phyloP scores from a whole-genome alignment of 2,329 filamentous ascomycete species.

The Penicillium digitatum region DNA sequence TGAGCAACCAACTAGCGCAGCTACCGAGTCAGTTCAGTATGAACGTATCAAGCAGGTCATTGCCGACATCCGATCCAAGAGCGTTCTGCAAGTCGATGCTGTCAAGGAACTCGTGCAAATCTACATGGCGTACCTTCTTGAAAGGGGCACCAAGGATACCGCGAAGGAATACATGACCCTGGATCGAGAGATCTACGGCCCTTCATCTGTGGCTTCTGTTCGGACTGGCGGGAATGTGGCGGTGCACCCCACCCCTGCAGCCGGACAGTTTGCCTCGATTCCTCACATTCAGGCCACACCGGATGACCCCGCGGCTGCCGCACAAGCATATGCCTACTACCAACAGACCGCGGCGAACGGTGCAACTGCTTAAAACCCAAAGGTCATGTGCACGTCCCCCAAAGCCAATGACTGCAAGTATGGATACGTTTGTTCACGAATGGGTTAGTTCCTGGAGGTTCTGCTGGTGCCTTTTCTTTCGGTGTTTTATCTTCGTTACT shows the following conservation, averaged over 20 bases:
- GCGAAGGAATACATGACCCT: slow-evolving; percentile 82
- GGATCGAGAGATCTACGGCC: slow-evolving; percentile 81
- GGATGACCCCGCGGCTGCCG: slow-evolving; percentile 18
- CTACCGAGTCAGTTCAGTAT: slow-evolving; percentile 62
- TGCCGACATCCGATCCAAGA: slow-evolving; percentile 68
- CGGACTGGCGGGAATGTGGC: slow-evolving; percentile 27
- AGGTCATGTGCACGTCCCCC: neutral
- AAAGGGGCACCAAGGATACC: slow-evolving; percentile 73
- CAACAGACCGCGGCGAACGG: slow-evolving; percentile 32
- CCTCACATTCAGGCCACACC: slow-evolving; percentile 5
- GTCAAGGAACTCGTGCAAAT: slow-evolving; percentile 71
- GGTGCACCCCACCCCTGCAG: slow-evolving; percentile 10
- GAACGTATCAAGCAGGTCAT: slow-evolving; percentile 77
- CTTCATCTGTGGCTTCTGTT: slow-evolving; percentile 37
- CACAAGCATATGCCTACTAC: slow-evolving; percentile 31
- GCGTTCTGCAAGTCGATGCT: slow-evolving; percentile 61
- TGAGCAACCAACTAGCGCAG: slow-evolving; percentile 67
- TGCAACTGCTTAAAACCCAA: slow-evolving; percentile 12
- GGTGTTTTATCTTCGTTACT: slow-evolving; percentile 11
- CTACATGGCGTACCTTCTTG: slow-evolving; percentile 81
- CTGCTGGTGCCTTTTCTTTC: slow-evolving; percentile 1
- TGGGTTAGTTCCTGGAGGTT: neutral
- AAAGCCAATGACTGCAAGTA: slow-evolving; percentile 11
- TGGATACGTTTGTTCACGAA: slow-evolving; percentile 12
- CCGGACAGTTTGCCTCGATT: slow-evolving; percentile 2